phyloP scores from a whole-genome alignment of 352 stramenopile species.

The Phytophthora boehmeriae region DNA sequence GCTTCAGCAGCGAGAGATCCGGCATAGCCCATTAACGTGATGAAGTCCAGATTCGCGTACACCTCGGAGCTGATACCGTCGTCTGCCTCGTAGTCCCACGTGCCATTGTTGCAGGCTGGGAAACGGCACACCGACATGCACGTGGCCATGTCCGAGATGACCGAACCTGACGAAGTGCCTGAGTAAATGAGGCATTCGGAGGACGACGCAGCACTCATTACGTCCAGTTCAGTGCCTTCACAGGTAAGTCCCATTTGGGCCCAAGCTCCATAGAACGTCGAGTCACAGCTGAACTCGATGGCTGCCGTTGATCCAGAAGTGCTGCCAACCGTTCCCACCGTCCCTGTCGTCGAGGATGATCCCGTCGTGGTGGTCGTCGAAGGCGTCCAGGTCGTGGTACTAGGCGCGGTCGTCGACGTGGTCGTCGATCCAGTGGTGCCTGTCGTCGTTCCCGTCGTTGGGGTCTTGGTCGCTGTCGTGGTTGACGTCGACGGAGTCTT shows the following conservation, averaged over 20 bases:
- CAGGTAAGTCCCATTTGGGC: conserved; percentile 69
- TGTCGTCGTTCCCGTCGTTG: neutral
- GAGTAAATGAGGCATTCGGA: conserved; percentile 84
- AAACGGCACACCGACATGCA: conserved; percentile 87
- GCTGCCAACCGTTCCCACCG: conserved; percentile 11
- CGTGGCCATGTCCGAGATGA: conserved; percentile 60
- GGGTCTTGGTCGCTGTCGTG: neutral
- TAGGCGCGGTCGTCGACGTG: conserved; percentile 14
- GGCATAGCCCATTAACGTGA: conserved; percentile 56
- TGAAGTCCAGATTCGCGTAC: conserved; percentile 74
- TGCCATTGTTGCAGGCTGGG: conserved; percentile 69
- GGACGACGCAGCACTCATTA: conserved; percentile 45
- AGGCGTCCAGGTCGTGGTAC: neutral
- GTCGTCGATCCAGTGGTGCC: conserved; percentile 4
- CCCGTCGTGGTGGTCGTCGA: conserved; percentile 9
- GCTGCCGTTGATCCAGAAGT: conserved; percentile 22
- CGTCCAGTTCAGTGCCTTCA: conserved; percentile 52
- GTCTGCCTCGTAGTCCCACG: conserved; percentile 75
- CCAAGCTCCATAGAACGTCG: conserved; percentile 83
- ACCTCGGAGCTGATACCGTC: conserved; percentile 73
- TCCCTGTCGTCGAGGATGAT: conserved; percentile 16
- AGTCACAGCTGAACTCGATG: conserved; percentile 74
- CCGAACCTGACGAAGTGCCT: conserved; percentile 50
- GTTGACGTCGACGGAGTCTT: conserved; percentile 15
- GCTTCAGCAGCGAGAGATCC: conserved; percentile 34